Evolutionary conservation across 306 rosid species (phyloP), one percentile per base, ranked within the genome.

Genomic region (Ammopiptanthus mongolicus): DNA sequence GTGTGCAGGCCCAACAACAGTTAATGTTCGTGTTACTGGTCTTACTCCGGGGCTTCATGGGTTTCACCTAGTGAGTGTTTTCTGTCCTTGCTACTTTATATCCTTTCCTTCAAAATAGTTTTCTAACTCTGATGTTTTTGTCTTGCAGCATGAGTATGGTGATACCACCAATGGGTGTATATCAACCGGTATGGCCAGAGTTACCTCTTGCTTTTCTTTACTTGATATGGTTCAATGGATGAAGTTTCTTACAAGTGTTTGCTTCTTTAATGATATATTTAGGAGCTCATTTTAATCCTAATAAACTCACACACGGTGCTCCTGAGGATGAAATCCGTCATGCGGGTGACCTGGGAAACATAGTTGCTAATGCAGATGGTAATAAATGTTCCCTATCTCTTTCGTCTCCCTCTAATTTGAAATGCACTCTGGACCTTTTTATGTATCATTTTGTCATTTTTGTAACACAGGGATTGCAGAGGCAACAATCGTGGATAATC

Each of bases 291-390:
- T 91, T 94, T 81, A 93, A 93, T 80, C 98, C 98, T 14, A 74
- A 87, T 8, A 69, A 69, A 0, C 0, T 78, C 75, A 91, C 97
- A 61, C 98, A 94, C 23, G 98, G 98, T 71, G 97, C 97, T 88
- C 98, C 97, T 76, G 92, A 80, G 67, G 96, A 91, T 79, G 90
- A 89, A 83, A 12, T 86, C 74, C 97, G 98, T 65, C 98, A 94
- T 91, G 98, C 98, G 97, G 98, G 97, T 81, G 97, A 92, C 93
- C 97, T 90, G 96, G 97, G 97, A 92, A 92, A 92, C 97, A 90
- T 92, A 84, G 53, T 85, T 84, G 97, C 96, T 67, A 84, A 87
- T 80, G 91, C 92, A 0, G 82, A 87, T 51, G 94, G 97, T 90
- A 84, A 57, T 29, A 55, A 80, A 4, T 37, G 21, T 69, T 69